phyloP scores from a whole-genome alignment of 768 basidiomycete species.

The Leccinum uliginosum region DNA sequence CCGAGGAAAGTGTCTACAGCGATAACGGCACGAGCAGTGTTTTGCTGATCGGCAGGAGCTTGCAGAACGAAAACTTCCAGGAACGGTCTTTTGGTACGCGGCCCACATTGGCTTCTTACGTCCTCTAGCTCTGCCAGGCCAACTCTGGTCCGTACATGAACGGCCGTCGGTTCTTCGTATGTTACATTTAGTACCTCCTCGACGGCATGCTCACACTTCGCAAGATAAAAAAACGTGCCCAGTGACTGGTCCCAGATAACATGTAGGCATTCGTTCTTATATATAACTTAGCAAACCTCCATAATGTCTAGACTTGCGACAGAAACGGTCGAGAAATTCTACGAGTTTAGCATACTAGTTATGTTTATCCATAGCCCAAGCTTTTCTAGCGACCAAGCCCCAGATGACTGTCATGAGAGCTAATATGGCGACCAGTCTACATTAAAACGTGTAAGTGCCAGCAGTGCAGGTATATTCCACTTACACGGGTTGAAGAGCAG shows the following conservation, averaged over 20 bases:
- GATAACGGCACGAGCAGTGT: too few relatives aligned
- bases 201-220: conserved; percentile 93
- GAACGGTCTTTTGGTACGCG: conserved; percentile 81
- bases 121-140: conserved; percentile 56
- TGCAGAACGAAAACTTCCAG: conserved; percentile 78
- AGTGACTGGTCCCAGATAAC: conserved; percentile 85
- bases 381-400: conserved; percentile 33
- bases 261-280: conserved; percentile 35
- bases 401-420: conserved; percentile 36
- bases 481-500: conserved; percentile 46
- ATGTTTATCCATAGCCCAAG: conserved; percentile 4
- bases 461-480: conserved; percentile 14
- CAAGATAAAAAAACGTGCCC: conserved; percentile 95
- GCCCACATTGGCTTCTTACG: neutral
- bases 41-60: conserved; percentile 26
- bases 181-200: conserved; percentile 66
- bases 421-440: conserved; percentile 35
- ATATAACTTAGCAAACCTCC: neutral
- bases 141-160: conserved; percentile 85
- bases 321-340: neutral
- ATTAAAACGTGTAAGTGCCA: neutral
- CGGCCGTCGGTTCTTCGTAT: neutral
- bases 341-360: neutral
- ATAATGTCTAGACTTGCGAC: neutral
- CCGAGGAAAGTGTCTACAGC: too few relatives aligned